Evolutionary conservation across 31 red algal genomes (phyloP), one percentile per base, ranked within the genome.

Genomic region (Pterothamnion heteromorphum): DNA sequence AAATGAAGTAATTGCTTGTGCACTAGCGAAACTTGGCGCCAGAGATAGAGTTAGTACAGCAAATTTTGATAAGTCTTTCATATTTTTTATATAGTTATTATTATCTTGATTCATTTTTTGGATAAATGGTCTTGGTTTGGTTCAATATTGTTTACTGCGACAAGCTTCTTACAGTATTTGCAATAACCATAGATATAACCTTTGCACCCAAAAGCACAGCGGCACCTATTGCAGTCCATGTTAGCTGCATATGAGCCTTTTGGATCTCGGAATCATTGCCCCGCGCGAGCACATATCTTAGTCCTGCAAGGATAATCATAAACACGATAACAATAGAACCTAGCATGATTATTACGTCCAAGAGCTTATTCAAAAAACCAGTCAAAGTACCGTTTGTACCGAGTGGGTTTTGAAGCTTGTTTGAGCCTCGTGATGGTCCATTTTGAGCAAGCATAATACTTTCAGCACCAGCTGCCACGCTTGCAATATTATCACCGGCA

Each of bases 21-120:
- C 72, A 76, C 26, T 30, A 76, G 72, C 72, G 3, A 41, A 41
- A 41, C 38, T 41, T 41, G 38, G 38, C 1, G 38, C 38, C 38
- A 41, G 38, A 41, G 38, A 41, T 41, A 41, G 38, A 41, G 38
- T 41, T 41, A 41, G 38, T 41, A 41, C 38, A 41, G 38, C 38
- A 41, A 41, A 41, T 41, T 41, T 41, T 41, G 38, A 41, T 41
- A 41, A 41, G 38, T 41, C 38, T 41, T 76, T 76, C 23, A 76
- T 76, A 76, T 76, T 76, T 76, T 76, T 76, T 76, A 76, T 30
- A 76, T 76, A 41, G 38, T 41, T 41, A 41, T 41, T 41, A 41
- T 76, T 76, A 32, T 76, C 30, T 76, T 76, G 26, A 76, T 76
- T 30, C 23, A 76, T 76, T 76, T 76, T 76, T 30, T 76, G 23